These are phyloP conservation scores for Citrus cavaleriei DNA, from an alignment of 345 rosid genomes.

Conservation along the genomic window DNA sequence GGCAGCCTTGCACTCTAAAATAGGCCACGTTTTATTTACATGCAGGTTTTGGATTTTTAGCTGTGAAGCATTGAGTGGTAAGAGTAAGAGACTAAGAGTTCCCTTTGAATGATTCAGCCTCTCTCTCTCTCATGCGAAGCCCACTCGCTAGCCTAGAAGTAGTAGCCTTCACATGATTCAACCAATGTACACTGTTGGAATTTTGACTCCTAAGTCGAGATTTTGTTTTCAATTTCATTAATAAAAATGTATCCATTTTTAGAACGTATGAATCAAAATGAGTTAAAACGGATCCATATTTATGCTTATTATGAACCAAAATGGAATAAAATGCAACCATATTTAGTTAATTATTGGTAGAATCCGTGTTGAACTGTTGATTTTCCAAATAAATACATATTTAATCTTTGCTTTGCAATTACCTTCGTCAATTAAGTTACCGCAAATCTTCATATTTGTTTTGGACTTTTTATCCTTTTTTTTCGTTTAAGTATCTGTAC, in stretches of 20 bases:
- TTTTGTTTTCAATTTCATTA: neutral
- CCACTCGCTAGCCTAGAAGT: too few species aligned
- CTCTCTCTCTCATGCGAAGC: too few species aligned
- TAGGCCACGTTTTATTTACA: neutral
- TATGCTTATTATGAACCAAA: neutral
- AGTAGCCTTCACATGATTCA: neutral
- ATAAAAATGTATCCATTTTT: neutral
- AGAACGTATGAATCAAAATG: neutral
- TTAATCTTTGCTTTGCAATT: neutral
- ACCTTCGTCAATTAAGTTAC: neutral
- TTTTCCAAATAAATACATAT: neutral
- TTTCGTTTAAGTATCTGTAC: too few species aligned
- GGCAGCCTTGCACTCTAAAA: neutral
- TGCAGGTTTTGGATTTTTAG: neutral
- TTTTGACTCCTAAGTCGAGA: neutral
- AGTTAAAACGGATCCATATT: neutral
- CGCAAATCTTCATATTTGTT: neutral
- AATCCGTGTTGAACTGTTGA: neutral
- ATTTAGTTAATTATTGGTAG: neutral
- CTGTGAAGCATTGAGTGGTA: neutral
- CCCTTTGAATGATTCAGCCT: neutral
- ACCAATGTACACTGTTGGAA: neutral
- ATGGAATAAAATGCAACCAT: neutral
- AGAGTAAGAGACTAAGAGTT: too few species aligned
- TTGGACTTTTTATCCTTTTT: neutral